A percentile compares a stretch with the other conserved stretches of the same genome.
phyloP scores from a whole-genome alignment of 2,329 filamentous ascomycete species.

The Monilinia laxa region DNA sequence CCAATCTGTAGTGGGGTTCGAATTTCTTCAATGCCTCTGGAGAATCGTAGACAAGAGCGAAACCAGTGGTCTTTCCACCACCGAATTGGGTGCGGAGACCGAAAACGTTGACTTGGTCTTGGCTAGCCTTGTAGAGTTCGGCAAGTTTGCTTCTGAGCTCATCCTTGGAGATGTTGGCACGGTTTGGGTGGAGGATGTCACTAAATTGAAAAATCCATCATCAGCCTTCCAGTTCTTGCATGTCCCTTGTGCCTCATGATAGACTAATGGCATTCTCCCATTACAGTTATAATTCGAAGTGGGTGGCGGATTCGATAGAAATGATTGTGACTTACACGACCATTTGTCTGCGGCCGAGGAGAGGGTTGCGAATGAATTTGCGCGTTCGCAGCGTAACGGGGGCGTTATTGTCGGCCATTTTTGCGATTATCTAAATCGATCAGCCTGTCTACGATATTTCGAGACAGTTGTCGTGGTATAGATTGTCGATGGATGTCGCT shows the following conservation, averaged over 20 bases:
- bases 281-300: conserved; percentile 16
- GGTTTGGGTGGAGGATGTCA: conserved; percentile 99
- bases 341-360: conserved; percentile 99
- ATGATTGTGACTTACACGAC: conserved; percentile 75
- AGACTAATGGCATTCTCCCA: background rate
- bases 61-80: conserved; percentile 99
- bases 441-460: conserved; percentile 37
- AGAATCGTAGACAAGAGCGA: conserved; percentile 98
- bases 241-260: conserved; percentile 19
- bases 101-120: conserved; percentile 97
- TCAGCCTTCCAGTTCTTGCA: conserved; percentile 26
- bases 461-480: conserved; percentile 37
- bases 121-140: conserved; percentile 95
- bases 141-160: conserved; percentile 95
- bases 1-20: conserved; percentile 95
- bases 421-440: conserved; percentile 51
- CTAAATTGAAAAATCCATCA: conserved; percentile 52
- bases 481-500: conserved; percentile 38
- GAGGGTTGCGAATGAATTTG: conserved; percentile 99
- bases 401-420: conserved; percentile 82
- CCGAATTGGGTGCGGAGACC: conserved; percentile 98
- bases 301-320: conserved; percentile 26
- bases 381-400: conserved; percentile 89
- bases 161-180: conserved; percentile 98
- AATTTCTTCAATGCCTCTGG: conserved; percentile 99